Evolutionary conservation across 306 rosid species (phyloP), one percentile per base, ranked within the genome.

Genomic region (Myrica gale): DNA sequence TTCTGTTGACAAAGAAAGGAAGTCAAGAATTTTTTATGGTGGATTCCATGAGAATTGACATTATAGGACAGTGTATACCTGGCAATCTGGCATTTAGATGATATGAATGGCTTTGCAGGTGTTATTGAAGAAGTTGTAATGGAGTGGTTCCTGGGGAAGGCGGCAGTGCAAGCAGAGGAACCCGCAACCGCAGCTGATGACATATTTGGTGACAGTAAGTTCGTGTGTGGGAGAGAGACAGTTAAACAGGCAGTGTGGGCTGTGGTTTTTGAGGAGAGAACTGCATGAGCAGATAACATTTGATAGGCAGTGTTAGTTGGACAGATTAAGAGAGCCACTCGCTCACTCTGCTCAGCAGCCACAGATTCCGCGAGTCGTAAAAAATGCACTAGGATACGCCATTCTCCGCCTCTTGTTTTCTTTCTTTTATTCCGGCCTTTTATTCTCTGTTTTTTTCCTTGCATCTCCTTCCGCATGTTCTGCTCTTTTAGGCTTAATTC

Each of bases 101-200:
- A 5, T 45, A 82, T 15, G 5, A 80, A 60, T 21, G 81, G 60
- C 20, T 86, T 93, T 76, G 81, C 76, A 55, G 78, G 77, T 45
- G 85, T 44, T 42, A 82, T 46, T 37, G 80, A 84, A 41, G 88
- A 71, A 75, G 80, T 74, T 70, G 82, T 78, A 32, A 80, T 82
- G 85, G 73, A 43, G 82, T 42, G 68, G 57, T 76, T 84, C 69
- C 82, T 75, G 75, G 82, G 70, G 90, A 87, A 74, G 50, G 91
- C 77, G 83, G 96, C 84, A 3, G 86, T 79, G 76, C 75, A 83
- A 47, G 91, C 84, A 19, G 88, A 85, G 4, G 93, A 86, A 51
- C 88, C 84, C 39, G 90, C 92, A 65, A 86, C 87, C 83, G 87
- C 85, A 42, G 88, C 82, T 5, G 78, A 65, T 46, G 98, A 87